These are phyloP conservation scores for Candida coleopterorum DNA, from an alignment of 805 yeast species.

Conservation along the genomic window DNA sequence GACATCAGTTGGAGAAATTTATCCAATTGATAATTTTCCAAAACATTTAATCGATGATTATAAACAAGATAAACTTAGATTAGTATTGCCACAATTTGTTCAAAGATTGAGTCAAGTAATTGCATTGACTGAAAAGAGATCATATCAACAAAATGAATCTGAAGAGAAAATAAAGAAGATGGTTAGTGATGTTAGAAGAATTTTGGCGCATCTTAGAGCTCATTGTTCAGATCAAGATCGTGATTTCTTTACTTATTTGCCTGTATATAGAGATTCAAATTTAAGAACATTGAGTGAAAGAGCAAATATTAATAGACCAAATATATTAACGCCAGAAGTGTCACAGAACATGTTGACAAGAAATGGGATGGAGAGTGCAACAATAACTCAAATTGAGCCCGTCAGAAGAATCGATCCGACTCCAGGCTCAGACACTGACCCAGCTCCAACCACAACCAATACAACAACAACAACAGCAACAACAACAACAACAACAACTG, in stretches of 20 bases:
- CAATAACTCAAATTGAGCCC: conserved; percentile 4
- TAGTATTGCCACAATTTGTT: conserved; percentile 35
- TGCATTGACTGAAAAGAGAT: conserved; percentile 32
- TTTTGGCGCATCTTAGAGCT: conserved; percentile 22
- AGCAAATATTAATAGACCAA: conserved; percentile 30
- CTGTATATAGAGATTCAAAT: conserved; percentile 18
- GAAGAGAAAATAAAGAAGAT: conserved; percentile 18
- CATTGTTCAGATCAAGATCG: conserved; percentile 21
- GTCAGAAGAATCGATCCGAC: neutral
- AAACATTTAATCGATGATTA: conserved; percentile 16
- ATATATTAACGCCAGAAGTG: conserved; percentile 33
- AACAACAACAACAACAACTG: neutral
- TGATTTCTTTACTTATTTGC: conserved; percentile 23
- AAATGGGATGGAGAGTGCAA: conserved; percentile 19
- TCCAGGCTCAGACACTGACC: conserved; percentile 5
- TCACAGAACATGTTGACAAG: conserved; percentile 31
- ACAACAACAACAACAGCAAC: neutral
- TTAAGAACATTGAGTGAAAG: conserved; percentile 24
- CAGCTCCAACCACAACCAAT: conserved; percentile 5
- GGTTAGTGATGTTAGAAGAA: conserved; percentile 22
- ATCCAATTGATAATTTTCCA: conserved; percentile 20
- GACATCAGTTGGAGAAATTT: conserved; percentile 25
- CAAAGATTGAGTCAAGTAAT: conserved; percentile 30
- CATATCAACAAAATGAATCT: conserved; percentile 31
- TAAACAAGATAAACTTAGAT: conserved; percentile 15